Percentiles rank a stretch among this genome's conserved stretches.
These are phyloP conservation scores for Passalora sequoiae DNA, from an alignment of 2,329 filamentous ascomycete species.

Conservation along the genomic window DNA sequence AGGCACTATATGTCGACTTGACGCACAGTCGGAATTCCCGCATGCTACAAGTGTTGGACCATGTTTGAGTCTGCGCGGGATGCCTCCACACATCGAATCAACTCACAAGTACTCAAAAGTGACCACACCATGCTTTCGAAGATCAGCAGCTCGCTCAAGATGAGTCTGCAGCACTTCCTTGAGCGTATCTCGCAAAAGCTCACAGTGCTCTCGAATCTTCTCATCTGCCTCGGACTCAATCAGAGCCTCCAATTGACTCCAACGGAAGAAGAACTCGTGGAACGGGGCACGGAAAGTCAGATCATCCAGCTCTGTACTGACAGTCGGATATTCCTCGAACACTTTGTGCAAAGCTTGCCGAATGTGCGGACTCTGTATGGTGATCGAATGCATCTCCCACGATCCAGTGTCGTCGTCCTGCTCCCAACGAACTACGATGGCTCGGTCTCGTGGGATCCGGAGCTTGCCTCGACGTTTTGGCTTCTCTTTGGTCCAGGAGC, in stretches of 20 bases:
- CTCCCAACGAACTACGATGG: conserved; percentile 5
- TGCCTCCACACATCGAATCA: too few species aligned
- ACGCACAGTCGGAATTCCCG: too few species aligned
- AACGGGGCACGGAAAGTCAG: not conserved
- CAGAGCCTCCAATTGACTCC: not conserved
- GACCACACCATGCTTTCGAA: not conserved
- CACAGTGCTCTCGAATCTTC: conserved; percentile 1
- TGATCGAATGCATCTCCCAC: conserved; percentile 2
- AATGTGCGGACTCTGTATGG: conserved; percentile 3
- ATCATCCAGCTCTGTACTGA: not conserved
- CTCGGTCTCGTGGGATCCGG: conserved; percentile 5
- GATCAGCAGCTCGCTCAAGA: not conserved
- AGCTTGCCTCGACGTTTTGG: conserved; percentile 2
- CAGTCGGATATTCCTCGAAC: conserved; percentile 2
- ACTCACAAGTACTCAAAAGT: not conserved
- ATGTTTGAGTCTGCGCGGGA: too few species aligned
- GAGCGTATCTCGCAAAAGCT: conserved; percentile 1
- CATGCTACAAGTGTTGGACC: too few species aligned
- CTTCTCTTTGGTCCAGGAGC: conserved; percentile 8
- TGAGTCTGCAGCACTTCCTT: conserved; percentile 2
- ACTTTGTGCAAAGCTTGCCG: not conserved
- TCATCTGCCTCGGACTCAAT: not conserved
- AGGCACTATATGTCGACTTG: too few species aligned
- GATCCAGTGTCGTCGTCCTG: conserved; percentile 3
- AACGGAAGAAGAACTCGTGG: not conserved